Conservation (phyloP, 805 yeast species). For the Tetrapisispora arboricola region DNA sequence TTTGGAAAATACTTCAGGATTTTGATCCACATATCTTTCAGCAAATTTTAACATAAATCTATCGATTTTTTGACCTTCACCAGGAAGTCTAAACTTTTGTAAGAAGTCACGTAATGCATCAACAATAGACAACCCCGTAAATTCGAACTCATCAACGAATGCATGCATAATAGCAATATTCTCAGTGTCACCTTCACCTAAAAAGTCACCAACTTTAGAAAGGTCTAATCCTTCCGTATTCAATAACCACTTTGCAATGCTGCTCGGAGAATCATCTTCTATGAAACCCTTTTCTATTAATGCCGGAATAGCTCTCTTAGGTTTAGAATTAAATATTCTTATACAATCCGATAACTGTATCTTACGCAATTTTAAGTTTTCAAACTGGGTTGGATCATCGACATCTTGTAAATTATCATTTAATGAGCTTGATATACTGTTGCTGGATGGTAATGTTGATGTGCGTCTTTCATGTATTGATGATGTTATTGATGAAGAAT, state of each 20-base stretch:
- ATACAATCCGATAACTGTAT: slow-evolving; percentile 72
- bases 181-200: slow-evolving; percentile 79
- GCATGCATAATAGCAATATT: slow-evolving; percentile 84
- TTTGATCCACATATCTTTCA: slow-evolving; percentile 78
- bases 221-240: slow-evolving; percentile 73
- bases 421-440: slow-evolving; percentile 11
- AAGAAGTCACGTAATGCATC: slow-evolving; percentile 78
- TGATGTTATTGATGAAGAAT: slow-evolving; percentile 11
- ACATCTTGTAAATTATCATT: slow-evolving; percentile 27
- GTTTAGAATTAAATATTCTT: slow-evolving; percentile 71
- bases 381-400: slow-evolving; percentile 80
- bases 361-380: slow-evolving; percentile 70
- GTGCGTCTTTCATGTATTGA: slow-evolving; percentile 9
- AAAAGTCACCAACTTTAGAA: slow-evolving; percentile 75
- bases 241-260: slow-evolving; percentile 66
- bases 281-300: slow-evolving; percentile 59
- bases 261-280: slow-evolving; percentile 45
- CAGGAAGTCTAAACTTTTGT: slow-evolving; percentile 89
- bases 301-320: slow-evolving; percentile 64
- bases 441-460: slow-evolving; percentile 6
- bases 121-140: slow-evolving; percentile 56
- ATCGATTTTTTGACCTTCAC: slow-evolving; percentile 97
- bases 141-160: slow-evolving; percentile 82
- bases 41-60: slow-evolving; percentile 96
- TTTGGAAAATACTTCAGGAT: slow-evolving; percentile 77